Conservation (phyloP, 2,329 filamentous ascomycete species). For the Chaetomium olivaceum region DNA sequence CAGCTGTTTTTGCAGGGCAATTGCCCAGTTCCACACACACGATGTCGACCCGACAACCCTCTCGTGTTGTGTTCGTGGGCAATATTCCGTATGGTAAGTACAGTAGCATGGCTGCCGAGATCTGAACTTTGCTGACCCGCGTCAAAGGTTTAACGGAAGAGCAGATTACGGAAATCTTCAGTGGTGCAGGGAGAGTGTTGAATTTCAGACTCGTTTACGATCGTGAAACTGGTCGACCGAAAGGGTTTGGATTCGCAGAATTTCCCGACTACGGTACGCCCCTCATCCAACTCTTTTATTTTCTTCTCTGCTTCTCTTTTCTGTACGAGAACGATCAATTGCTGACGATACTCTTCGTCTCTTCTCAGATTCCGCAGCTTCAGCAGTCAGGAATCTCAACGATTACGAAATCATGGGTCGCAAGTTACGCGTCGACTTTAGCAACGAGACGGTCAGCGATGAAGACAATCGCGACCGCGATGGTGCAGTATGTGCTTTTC, state of each 20-base stretch:
- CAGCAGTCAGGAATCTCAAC: conserved; percentile 92
- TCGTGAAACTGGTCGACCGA: conserved; percentile 88
- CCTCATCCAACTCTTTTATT: neutral
- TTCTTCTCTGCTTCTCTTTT: conserved; percentile 4
- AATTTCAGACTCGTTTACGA: conserved; percentile 95
- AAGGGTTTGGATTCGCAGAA: conserved; percentile 95
- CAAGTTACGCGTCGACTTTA: conserved; percentile 93
- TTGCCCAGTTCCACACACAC: conserved; percentile 40
- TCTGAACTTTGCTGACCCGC: conserved; percentile 17
- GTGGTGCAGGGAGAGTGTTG: conserved; percentile 82
- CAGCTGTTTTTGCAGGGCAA: neutral
- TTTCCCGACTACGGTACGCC: conserved; percentile 81
- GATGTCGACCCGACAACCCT: conserved; percentile 74
- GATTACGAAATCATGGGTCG: conserved; percentile 94
- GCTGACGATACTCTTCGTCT: neutral
- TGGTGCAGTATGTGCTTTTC: conserved; percentile 26
- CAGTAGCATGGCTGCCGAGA: neutral
- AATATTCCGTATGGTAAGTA: conserved; percentile 77
- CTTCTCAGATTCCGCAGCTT: conserved; percentile 71
- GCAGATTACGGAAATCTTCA: conserved; percentile 92
- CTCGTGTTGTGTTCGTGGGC: conserved; percentile 79
- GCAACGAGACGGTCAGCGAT: conserved; percentile 79
- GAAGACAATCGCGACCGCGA: conserved; percentile 56
- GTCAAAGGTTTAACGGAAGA: conserved; percentile 86
- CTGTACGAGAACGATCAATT: neutral